Conservation (phyloP, 2,329 filamentous ascomycete genomes). For the Diaporthe capsici region DNA sequence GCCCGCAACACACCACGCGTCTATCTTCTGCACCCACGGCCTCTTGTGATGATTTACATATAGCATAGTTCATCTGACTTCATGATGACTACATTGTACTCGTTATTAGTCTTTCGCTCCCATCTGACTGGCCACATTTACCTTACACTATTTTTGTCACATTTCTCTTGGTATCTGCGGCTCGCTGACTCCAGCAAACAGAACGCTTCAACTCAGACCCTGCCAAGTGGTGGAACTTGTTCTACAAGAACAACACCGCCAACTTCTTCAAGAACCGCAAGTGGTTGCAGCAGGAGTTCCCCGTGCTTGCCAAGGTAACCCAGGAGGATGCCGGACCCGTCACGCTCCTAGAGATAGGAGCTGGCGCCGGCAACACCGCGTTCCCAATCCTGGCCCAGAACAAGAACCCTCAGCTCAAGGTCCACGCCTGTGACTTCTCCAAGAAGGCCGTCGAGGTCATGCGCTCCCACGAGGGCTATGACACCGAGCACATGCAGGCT, state of each 20-base stretch:
- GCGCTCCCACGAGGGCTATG: slow-evolving; percentile 82
- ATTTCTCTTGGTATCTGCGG: slow-evolving; percentile 35
- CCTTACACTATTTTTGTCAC: slow-evolving; percentile 32
- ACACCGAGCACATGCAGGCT: slow-evolving; percentile 79
- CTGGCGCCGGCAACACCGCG: slow-evolving; percentile 95
- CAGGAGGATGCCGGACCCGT: slow-evolving; percentile 76
- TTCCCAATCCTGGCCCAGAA: slow-evolving; percentile 91
- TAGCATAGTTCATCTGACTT: slow-evolving; percentile 82
- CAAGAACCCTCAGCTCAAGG: slow-evolving; percentile 82
- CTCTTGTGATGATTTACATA: slow-evolving; percentile 61
- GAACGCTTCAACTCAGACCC: slow-evolving; percentile 90
- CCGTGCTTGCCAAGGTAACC: slow-evolving; percentile 84
- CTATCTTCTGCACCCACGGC: slow-evolving; percentile 39
- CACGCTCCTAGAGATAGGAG: slow-evolving; percentile 89
- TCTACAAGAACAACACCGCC: slow-evolving; percentile 96
- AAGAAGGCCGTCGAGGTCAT: slow-evolving; percentile 96
- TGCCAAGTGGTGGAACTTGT: slow-evolving; percentile 97
- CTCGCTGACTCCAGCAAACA: slow-evolving; percentile 60
- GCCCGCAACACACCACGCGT: too few relatives aligned
- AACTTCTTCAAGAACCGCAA: slow-evolving; percentile 99
- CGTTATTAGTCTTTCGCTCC: slow-evolving; percentile 79
- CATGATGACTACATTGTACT: slow-evolving; percentile 72
- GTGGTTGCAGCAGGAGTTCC: slow-evolving; percentile 97
- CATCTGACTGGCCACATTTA: slow-evolving; percentile 69
- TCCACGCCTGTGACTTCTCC: slow-evolving; percentile 97